These are phyloP conservation scores for Penicillium canariense DNA, from an alignment of 495 filamentous ascomycete species.

Conservation along the genomic window DNA sequence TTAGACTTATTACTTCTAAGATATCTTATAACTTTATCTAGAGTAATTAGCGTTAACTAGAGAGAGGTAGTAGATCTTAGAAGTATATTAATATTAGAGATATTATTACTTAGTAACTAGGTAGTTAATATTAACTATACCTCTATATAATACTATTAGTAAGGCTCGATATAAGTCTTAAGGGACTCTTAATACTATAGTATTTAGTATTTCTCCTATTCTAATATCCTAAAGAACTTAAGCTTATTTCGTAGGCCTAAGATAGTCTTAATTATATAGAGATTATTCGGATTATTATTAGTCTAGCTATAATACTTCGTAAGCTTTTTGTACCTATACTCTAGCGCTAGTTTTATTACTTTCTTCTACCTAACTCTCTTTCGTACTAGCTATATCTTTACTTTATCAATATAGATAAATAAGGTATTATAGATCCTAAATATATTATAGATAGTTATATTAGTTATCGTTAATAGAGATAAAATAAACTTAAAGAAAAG, in stretches of 20 bases:
- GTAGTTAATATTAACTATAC: no score
- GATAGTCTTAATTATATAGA: conserved; percentile 24
- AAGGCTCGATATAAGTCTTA: neutral
- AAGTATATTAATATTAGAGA: neutral
- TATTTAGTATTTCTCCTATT: conserved; percentile 8
- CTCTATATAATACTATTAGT: neutral
- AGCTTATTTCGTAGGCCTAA: conserved; percentile 18
- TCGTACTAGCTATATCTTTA: neutral
- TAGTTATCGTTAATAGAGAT: conserved; percentile 10
- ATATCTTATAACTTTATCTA: conserved; percentile 7
- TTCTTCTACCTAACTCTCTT: conserved; percentile 13
- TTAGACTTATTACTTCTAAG: conserved; percentile 10
- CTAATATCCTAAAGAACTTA: conserved; percentile 18
- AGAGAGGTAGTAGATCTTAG: neutral
- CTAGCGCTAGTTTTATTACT: conserved; percentile 10
- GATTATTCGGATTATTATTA: conserved; percentile 3
- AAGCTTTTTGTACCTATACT: conserved; percentile 11
- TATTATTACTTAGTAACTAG: no score
- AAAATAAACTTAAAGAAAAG: conserved; percentile 17
- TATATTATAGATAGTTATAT: conserved; percentile 18
- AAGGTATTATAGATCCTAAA: conserved; percentile 22
- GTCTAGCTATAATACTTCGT: conserved; percentile 15
- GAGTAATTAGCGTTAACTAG: neutral
- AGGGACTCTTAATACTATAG: conserved; percentile 1
- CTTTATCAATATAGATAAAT: conserved; percentile 8